Evolutionary conservation across 345 rosid genomes (phyloP), one percentile per base, ranked within the genome.

Genomic region (Salix koriyanagi): DNA sequence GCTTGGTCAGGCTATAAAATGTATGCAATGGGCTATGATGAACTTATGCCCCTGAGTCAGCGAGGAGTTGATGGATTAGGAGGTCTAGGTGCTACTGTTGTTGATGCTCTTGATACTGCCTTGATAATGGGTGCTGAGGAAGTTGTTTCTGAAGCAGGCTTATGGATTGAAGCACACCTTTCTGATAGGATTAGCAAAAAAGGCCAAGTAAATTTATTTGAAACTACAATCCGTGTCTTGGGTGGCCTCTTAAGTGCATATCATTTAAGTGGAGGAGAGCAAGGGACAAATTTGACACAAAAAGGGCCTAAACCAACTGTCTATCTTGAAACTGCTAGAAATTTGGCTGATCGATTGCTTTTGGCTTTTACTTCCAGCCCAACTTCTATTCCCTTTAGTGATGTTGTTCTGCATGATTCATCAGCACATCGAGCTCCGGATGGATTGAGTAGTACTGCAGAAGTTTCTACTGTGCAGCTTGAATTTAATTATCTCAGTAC

Each of bases 161-260:
- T 86, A 0, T 96, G 99, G 99, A 75, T 96, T 76, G 96, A 93
- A 78, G 75, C 86, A 37, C 91, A 96, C 75, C 90, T 96, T 67
- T 83, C 85, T 71, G 94, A 91, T 75, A 90, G 93, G 81, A 96
- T 96, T 75, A 85, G 83, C 52, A 85, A 88, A 74, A 96, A 96
- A 79, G 99, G 96, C 68, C 97, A 96, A 87, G 97, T 96, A 77
- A 96, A 96, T 85, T 82, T 96, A 80, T 96, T 96, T 83, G 99
- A 96, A 85, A 96, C 98, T n/a, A 92, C 98, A 12, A 96, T 96
- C 37, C 97, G 98, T 68, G 92, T 96, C 74, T 76, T 96, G 82
- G 99, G 99, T 78, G 99, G 99, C 75, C 97, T 96, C 73, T 83
- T 96, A 81, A 96, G 99, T 87, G 99, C 99, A 41, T 93, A 87